Evolutionary conservation across 139 green algal genomes (phyloP), one percentile per base, ranked within the genome.

Genomic region (Monoraphidium neglectum): DNA sequence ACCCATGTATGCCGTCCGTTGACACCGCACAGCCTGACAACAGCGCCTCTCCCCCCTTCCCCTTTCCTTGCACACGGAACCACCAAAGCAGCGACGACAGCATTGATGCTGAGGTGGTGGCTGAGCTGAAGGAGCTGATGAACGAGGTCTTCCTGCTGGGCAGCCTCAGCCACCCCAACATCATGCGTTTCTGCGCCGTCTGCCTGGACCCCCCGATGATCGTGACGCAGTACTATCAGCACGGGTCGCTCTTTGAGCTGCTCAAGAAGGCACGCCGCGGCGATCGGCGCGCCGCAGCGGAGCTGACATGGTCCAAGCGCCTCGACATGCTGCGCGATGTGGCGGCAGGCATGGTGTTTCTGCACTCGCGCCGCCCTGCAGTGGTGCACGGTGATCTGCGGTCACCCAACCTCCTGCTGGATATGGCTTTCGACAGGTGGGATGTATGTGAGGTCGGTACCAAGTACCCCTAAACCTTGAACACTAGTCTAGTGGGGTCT

Each of bases 321-420:
- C 70, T 91, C 63, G 81, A 86, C 67, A 87, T 91, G 86, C 66
- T 91, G 76, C 68, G 73, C 5, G 79, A 86, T 54, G 81, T 89
- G 32, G 86, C 86, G 4, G 69, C 73, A 21, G 89, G 87, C 68
- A 94, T 95, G 88, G 74, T 90, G 46, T 97, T 97, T 77, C 86
- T 98, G 77, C 94, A 98, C 84, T 86, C 73, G n/a, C 89, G 87
- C 72, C 82, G 60, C 35, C 92, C 92, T 10, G 80, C 87, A 33
- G 89, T 98, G 28, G 85, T 97, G 23, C 94, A 98, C 65, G 83
- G 91, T n/a, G 94, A 98, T 81, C 85, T 98, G 51, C 93, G 81
- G 35, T 86, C 78, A 0, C 86, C 86, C 59, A 91, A 91, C 69
- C 78, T 91, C 72, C 26, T 51, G 43, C 43, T 51, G 43, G 43